phyloP scores from a whole-genome alignment of 352 stramenopile species.

The Globisporangium okanoganense region DNA sequence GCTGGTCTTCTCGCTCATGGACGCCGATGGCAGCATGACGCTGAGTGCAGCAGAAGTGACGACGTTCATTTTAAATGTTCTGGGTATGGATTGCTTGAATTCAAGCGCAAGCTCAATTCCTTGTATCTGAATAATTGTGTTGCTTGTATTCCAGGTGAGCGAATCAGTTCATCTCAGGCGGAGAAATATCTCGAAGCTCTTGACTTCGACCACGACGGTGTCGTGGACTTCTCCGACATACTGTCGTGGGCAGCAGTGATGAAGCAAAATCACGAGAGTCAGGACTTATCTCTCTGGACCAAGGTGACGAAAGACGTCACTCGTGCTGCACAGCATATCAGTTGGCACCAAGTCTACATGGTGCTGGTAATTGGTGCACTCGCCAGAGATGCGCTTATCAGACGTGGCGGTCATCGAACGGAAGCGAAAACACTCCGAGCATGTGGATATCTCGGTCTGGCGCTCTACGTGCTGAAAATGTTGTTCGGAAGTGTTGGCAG shows the following conservation, averaged over 20 bases:
- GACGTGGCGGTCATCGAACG: background rate
- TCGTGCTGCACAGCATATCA: constrained; percentile 9
- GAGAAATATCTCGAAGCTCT: constrained; percentile 63
- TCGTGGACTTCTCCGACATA: constrained; percentile 75
- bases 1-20: constrained; percentile 77
- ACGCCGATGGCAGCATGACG: constrained; percentile 69
- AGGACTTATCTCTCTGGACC: background rate
- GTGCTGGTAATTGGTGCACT: constrained; percentile 23
- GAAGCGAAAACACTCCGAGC: constrained; percentile 12
- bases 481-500: background rate
- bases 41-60: constrained; percentile 49
- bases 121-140: background rate
- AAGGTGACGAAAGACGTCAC: background rate
- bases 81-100: constrained; percentile 32
- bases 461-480: constrained; percentile 28
- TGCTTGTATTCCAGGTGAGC: constrained; percentile 32
- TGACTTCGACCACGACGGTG: constrained; percentile 69
- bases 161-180: constrained; percentile 42
- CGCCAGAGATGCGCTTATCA: constrained; percentile 7
- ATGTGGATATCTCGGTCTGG: constrained; percentile 5
- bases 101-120: background rate
- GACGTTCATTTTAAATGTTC: constrained; percentile 72
- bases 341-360: constrained; percentile 24
- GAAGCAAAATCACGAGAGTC: constrained; percentile 51
- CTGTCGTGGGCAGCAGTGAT: constrained; percentile 73